Conservation (phyloP, 495 filamentous ascomycete species). For the Cercophora samala region DNA sequence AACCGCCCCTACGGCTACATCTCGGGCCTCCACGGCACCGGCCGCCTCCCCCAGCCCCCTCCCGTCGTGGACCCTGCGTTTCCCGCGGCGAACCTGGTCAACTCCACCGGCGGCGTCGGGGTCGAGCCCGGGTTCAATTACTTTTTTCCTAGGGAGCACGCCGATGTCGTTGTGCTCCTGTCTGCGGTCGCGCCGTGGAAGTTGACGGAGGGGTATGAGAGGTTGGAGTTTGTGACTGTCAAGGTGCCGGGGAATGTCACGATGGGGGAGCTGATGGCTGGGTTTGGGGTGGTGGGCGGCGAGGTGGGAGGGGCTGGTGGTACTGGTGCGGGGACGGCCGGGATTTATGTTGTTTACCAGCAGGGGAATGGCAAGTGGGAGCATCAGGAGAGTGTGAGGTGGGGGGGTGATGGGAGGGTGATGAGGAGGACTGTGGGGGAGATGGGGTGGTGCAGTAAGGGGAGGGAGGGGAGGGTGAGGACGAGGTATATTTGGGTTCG, state of each 20-base stretch:
- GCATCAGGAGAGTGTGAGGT: conserved; percentile 14
- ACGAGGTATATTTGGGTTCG: conserved; percentile 21
- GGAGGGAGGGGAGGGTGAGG: conserved; percentile 9
- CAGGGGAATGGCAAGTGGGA: conserved; percentile 21
- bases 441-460: conserved; percentile 18
- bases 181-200: conserved; percentile 43
- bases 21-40: conserved; percentile 21
- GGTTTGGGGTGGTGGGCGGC: conserved; percentile 52
- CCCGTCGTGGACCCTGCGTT: conserved; percentile 26
- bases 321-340: conserved; percentile 39
- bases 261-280: conserved; percentile 42
- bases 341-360: conserved; percentile 39
- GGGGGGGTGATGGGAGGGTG: conserved; percentile 14
- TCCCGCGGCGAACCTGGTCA: conserved; percentile 8
- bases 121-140: conserved; percentile 53
- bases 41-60: conserved; percentile 35
- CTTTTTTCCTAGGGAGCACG: conserved; percentile 47
- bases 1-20: conserved; percentile 21
- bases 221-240: conserved; percentile 35
- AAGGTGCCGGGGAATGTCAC: conserved; percentile 43
- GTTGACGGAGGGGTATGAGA: conserved; percentile 18
- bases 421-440: conserved; percentile 18
- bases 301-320: too few relatives aligned
- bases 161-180: conserved; percentile 48
- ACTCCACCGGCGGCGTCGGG: conserved; percentile 54